Conservation (phyloP, 2,329 filamentous ascomycete species). For the Fusarium multiceps region DNA sequence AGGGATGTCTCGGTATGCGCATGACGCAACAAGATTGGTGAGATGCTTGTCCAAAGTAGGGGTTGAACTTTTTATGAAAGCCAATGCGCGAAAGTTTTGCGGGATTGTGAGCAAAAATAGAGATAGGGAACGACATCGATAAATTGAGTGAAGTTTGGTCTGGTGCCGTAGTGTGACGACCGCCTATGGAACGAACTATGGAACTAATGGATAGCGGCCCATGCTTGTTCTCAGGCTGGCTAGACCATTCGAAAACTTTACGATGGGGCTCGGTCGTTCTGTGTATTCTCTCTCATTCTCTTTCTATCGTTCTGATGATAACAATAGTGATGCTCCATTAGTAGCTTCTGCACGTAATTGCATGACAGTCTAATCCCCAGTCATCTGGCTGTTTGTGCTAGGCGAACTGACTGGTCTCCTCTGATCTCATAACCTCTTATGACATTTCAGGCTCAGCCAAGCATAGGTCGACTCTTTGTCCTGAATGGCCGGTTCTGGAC, state of each 20-base stretch:
- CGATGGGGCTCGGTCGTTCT: constrained; percentile 23
- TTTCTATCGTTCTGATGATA: not conserved
- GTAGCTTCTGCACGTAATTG: constrained; percentile 8
- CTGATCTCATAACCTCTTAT: constrained; percentile 21
- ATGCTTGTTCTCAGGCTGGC: constrained; percentile 29
- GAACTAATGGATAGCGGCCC: constrained; percentile 19
- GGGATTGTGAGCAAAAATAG: constrained; percentile 37
- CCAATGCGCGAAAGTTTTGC: constrained; percentile 31
- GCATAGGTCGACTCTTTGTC: constrained; percentile 2
- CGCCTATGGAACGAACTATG: constrained; percentile 5
- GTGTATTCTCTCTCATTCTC: not conserved
- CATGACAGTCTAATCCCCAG: not conserved
- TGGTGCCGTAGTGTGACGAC: constrained; percentile 9
- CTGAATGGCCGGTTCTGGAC: constrained; percentile 38
- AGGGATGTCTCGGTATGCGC: constrained; percentile 50
- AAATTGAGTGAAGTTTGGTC: constrained; percentile 25
- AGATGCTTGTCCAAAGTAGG: constrained; percentile 29
- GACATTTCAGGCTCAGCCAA: constrained; percentile 19
- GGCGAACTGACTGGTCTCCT: constrained; percentile 7
- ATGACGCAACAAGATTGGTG: constrained; percentile 49
- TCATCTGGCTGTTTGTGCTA: not conserved
- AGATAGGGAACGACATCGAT: constrained; percentile 26
- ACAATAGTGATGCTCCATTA: not conserved
- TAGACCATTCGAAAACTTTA: constrained; percentile 35
- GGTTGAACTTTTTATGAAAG: constrained; percentile 25